These are phyloP conservation scores for Curvularia lunata DNA, from an alignment of 2,329 filamentous ascomycete genomes.

Conservation along the genomic window DNA sequence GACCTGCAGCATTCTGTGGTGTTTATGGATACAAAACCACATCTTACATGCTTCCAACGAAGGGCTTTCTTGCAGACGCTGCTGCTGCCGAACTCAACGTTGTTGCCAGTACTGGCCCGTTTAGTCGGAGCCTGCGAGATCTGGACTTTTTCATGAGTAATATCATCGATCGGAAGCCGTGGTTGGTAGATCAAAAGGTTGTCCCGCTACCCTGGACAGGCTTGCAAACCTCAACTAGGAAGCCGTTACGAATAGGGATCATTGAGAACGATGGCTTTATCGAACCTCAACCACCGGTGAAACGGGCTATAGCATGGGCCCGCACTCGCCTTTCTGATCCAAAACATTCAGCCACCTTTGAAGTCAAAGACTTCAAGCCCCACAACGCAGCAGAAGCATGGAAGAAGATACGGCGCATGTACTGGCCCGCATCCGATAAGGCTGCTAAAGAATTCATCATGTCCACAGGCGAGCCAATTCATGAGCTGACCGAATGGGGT, in stretches of 20 bases:
- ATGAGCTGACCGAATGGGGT: constrained; percentile 50
- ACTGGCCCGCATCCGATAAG: constrained; percentile 56
- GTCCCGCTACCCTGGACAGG: constrained; percentile 32
- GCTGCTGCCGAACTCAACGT: constrained; percentile 28
- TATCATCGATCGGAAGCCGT: constrained; percentile 20
- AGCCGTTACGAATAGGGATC: constrained; percentile 53
- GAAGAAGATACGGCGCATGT: constrained; percentile 48
- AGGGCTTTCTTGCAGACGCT: constrained; percentile 11
- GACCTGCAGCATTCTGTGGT: constrained; percentile 31
- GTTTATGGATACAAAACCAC: constrained; percentile 40
- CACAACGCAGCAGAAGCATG: constrained; percentile 41
- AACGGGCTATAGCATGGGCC: constrained; percentile 48
- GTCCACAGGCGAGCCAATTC: constrained; percentile 54
- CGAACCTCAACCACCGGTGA: constrained; percentile 50
- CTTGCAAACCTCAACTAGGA: constrained; percentile 18
- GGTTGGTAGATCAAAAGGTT: constrained; percentile 24
- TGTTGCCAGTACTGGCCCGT: constrained; percentile 21
- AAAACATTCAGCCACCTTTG: constrained; percentile 20
- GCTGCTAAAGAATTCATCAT: constrained; percentile 43
- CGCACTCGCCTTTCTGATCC: constrained; percentile 17
- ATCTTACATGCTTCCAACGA: constrained; percentile 23
- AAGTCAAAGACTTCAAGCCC: constrained; percentile 48
- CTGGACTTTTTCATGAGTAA: constrained; percentile 25
- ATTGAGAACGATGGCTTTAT: constrained; percentile 51
- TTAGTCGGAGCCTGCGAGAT: constrained; percentile 26